A percentile compares a stretch with the other conserved stretches of the same genome.
Evolutionary conservation across 257 asterid genomes (phyloP).

Genomic region (Dorcoceras hygrometricum): DNA sequence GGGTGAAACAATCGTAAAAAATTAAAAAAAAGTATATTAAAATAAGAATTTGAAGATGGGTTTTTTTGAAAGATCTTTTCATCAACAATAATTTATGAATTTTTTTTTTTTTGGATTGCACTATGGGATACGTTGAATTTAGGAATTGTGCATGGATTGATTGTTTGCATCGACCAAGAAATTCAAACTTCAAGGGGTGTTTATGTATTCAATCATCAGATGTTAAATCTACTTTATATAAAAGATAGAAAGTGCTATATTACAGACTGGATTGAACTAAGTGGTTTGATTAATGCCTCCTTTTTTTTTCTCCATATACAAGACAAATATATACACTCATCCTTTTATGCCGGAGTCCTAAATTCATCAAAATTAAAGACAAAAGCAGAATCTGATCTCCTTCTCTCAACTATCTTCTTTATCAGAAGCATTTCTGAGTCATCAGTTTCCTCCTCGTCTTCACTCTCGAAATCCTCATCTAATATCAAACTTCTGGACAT

Average conservation of each 20-base stretch:
- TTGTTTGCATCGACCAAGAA: too few relatives aligned
- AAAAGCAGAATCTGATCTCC: conserved; percentile 36
- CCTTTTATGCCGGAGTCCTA: background rate
- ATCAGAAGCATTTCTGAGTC: conserved; percentile 40
- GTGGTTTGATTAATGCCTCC: background rate
- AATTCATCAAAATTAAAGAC: conserved; percentile 22
- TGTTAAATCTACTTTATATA: background rate
- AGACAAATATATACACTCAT: background rate
- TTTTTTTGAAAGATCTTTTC: too few relatives aligned
- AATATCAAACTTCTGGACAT: conserved; percentile 23
- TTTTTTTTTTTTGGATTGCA: too few relatives aligned
- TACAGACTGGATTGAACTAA: background rate
- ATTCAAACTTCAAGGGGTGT: background rate
- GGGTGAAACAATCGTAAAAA: too few relatives aligned
- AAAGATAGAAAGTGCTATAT: background rate
- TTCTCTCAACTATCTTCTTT: conserved; percentile 38
- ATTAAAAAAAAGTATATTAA: too few relatives aligned
- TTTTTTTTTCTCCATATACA: background rate
- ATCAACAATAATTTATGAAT: too few relatives aligned
- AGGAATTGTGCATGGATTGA: too few relatives aligned
- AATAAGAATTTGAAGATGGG: too few relatives aligned
- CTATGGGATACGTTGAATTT: too few relatives aligned
- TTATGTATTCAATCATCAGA: background rate
- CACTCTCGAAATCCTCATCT: conserved; percentile 30
- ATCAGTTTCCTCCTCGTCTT: conserved; percentile 34